These are phyloP conservation scores for Sequoia sempervirens DNA, from an alignment of 75 land plant species.

Conservation along the genomic window DNA sequence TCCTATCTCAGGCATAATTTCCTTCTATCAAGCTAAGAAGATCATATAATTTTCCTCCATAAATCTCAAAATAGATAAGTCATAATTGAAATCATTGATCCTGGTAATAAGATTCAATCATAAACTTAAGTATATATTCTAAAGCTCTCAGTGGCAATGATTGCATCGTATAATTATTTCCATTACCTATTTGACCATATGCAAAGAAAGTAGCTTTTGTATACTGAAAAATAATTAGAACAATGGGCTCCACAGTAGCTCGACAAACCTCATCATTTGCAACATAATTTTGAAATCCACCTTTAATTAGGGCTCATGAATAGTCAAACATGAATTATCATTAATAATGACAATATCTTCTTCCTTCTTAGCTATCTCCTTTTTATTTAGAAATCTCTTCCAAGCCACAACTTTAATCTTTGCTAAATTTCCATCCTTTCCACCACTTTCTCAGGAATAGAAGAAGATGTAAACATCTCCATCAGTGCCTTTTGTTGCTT, in stretches of 20 bases:
- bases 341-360: too few species aligned
- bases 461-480: constrained; percentile 29
- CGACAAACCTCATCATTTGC: constrained; percentile 95
- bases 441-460: constrained; percentile 46
- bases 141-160: constrained; percentile 89
- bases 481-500: constrained; percentile 38
- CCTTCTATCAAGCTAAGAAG: constrained; percentile 96
- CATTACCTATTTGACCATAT: constrained; percentile 99
- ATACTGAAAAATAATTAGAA: constrained; percentile 85
- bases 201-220: constrained; percentile 99
- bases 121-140: constrained; percentile 72
- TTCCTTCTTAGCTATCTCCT: too few species aligned
- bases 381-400: constrained; percentile 91
- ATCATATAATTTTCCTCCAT: constrained; percentile 98
- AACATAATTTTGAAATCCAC: constrained; percentile 89
- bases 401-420: constrained; percentile 99
- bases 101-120: constrained; percentile 71
- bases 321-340: too few species aligned
- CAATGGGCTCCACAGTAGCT: too few species aligned
- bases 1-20: too few species aligned
- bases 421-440: constrained; percentile 72
- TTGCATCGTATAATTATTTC: constrained; percentile 97
- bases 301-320: constrained; percentile 97
- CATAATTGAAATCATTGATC: constrained; percentile 75
- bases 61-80: constrained; percentile 97